phyloP scores from a whole-genome alignment of 257 asterid species.

The Solanum lycopersicoides region DNA sequence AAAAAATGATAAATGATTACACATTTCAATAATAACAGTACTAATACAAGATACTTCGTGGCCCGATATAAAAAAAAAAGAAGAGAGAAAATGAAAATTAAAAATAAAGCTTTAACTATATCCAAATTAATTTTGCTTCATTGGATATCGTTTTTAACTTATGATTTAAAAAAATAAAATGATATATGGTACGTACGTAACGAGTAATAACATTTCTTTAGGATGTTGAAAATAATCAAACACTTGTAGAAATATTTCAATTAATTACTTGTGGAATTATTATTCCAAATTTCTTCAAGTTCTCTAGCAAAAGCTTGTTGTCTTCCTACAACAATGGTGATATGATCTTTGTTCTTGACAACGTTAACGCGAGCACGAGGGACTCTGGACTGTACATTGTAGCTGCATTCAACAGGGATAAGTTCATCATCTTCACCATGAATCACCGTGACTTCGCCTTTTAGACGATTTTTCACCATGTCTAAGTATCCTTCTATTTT shows the following conservation, averaged over 20 bases:
- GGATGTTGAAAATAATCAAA: neutral
- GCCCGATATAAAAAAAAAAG: neutral
- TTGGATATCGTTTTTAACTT: neutral
- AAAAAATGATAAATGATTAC: neutral
- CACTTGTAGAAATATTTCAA: neutral
- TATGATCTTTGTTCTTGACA: slow-evolving; percentile 64
- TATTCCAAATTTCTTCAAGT: slow-evolving; percentile 79
- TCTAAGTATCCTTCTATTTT: slow-evolving; percentile 73
- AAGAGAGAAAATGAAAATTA: neutral
- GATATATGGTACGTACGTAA: neutral
- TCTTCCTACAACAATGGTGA: slow-evolving; percentile 90
- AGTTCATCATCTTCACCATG: slow-evolving; percentile 77
- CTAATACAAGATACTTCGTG: neutral
- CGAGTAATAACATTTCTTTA: neutral
- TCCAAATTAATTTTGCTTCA: neutral
- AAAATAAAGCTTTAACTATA: neutral
- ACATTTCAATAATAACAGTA: neutral
- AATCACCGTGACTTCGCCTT: slow-evolving; percentile 43
- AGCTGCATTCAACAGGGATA: slow-evolving; percentile 86
- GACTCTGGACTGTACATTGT: slow-evolving; percentile 46
- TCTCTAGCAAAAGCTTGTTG: slow-evolving; percentile 78
- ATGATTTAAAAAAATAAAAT: neutral
- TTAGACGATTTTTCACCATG: slow-evolving; percentile 37
- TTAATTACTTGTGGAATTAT: neutral
- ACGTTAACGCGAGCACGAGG: slow-evolving; percentile 61